phyloP scores from a whole-genome alignment of 306 rosid genomes.

The Medicago lupulina region DNA sequence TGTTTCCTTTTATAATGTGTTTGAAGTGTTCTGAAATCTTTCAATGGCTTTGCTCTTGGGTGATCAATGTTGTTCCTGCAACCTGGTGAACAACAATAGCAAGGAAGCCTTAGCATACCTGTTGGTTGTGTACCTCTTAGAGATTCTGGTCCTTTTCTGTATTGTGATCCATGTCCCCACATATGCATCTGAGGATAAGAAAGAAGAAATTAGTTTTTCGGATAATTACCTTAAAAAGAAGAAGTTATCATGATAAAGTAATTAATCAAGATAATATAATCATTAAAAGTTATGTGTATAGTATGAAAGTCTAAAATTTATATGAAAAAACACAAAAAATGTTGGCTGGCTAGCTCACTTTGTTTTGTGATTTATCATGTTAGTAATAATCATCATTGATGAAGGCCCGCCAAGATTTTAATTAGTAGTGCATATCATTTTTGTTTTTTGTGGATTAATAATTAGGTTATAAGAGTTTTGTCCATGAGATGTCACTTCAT shows the following conservation, averaged over 20 bases:
- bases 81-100: constrained; percentile 92
- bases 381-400: constrained; percentile 22
- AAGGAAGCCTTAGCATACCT: constrained; percentile 94
- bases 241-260: not conserved
- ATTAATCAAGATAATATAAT: not conserved
- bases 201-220: no score
- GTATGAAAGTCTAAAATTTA: constrained; percentile 21
- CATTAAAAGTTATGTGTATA: constrained; percentile 9
- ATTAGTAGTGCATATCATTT: constrained; percentile 11
- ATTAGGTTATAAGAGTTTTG: no score
- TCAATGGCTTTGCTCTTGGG: constrained; percentile 86
- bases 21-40: constrained; percentile 92
- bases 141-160: constrained; percentile 96
- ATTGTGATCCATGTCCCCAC: constrained; percentile 99
- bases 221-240: no score
- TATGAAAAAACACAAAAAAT: not conserved
- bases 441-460: constrained; percentile 13
- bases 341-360: constrained; percentile 20
- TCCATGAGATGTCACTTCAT: no score
- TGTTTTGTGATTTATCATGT: not conserved
- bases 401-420: constrained; percentile 29
- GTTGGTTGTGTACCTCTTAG: constrained; percentile 95
- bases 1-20: constrained; percentile 98
- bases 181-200: constrained; percentile 76
- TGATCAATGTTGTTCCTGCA: constrained; percentile 97